Evolutionary conservation across 2,329 filamentous ascomycete genomes (phyloP), one percentile per base, ranked within the genome.

Genomic region (Penicillium fuscoglaucum): DNA sequence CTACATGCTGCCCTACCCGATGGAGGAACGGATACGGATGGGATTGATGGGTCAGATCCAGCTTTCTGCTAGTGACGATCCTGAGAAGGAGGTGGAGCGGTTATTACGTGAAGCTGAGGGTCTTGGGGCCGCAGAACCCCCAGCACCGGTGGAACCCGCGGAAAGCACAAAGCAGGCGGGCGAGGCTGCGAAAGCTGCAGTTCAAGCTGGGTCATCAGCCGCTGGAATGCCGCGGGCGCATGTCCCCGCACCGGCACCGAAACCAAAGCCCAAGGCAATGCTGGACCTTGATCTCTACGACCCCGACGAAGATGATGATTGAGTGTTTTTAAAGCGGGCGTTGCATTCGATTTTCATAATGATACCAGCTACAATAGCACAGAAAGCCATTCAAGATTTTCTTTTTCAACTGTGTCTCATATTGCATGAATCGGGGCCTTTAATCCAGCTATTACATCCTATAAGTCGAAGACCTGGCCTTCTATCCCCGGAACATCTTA

Each of bases 401-500:
- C 26, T 28, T 19, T 44, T 44, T 48, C 33, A 52, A 43, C 29
- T 24, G 19, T 24, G 7, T 51, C 33, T 8, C 43, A 37, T 13
- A 35, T 54, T 52, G 13, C 31, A 21, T 31, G 24, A 13, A 4
- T 35, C 9, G 15, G 37, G 10, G 4, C 9, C 15, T 19, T 12
- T 41, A 4, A 26, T n/a, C 15, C 21, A 15, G 3, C n/a, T 19
- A n/a, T 66, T 78, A 76, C 80, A 84, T 77, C 33, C 66, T 74
- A 69, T 87, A 83, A 13, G 87, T 82, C n/a, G 73, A 79, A 58
- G 79, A 81, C 61, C 85, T 79, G 66, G 75, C 81, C 10, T 76
- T 82, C 83, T 82, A 84, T 61, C 81, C 57, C 57, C 84, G 74
- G 64, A 86, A 82, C 1, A 72, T 82, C 79, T 87, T 87, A 2